Percentiles rank a stretch among this genome's conserved stretches.
These are phyloP conservation scores for Cystoderma amianthinum DNA, from an alignment of 768 basidiomycete genomes.

Conservation along the genomic window DNA sequence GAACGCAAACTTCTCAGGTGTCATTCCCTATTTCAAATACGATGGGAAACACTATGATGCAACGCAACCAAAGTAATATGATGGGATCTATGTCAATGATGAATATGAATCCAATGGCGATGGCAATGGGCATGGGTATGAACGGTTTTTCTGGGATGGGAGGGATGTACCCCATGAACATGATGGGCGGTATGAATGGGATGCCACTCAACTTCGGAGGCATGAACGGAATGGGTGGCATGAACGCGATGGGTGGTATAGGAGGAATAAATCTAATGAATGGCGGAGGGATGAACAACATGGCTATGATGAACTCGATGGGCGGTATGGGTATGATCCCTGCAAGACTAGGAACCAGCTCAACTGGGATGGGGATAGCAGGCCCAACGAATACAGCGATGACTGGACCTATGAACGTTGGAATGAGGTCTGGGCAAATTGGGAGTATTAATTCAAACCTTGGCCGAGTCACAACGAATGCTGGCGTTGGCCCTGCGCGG, in stretches of 20 bases:
- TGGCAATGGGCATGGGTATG: constrained; percentile 41
- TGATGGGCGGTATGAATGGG: constrained; percentile 20
- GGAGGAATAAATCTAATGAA: constrained; percentile 9
- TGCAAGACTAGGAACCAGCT: constrained; percentile 6
- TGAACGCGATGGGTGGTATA: constrained; percentile 14
- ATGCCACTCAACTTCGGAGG: no score
- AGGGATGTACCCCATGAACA: constrained; percentile 14
- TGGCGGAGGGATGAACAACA: background rate
- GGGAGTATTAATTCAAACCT: no score
- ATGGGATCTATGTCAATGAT: constrained; percentile 32
- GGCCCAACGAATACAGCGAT: constrained; percentile 2
- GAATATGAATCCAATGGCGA: constrained; percentile 46
- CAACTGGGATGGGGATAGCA: background rate
- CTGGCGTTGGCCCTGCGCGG: constrained; percentile 40
- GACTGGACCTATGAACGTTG: constrained; percentile 6
- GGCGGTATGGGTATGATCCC: constrained; percentile 6
- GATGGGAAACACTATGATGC: no score
- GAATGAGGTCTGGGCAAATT: no score
- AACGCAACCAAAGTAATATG: constrained; percentile 30
- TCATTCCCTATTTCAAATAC: no score
- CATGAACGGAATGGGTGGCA: constrained; percentile 12
- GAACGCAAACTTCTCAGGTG: no score
- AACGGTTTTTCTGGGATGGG: constrained; percentile 12
- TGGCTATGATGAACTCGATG: background rate
- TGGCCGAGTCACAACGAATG: constrained; percentile 24